Evolutionary conservation across 768 basidiomycete genomes (phyloP).

Genomic region (Cyclocybe cylindracea): DNA sequence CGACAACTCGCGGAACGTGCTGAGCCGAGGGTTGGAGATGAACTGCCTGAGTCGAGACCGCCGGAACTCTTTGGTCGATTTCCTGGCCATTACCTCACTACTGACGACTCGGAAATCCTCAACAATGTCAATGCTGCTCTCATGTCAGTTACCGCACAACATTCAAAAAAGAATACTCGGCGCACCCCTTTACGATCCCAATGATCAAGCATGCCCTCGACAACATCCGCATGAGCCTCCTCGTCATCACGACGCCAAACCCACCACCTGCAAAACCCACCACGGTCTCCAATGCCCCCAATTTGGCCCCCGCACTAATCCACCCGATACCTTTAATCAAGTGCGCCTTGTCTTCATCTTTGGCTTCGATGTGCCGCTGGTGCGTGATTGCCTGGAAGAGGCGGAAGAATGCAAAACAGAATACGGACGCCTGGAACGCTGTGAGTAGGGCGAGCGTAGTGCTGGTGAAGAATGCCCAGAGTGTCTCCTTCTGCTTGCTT

Average conservation of each 20-base stretch:
- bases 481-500: slow-evolving; percentile 29
- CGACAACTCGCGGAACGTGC: slow-evolving; percentile 56
- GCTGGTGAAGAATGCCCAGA: slow-evolving; percentile 61
- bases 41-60: slow-evolving; percentile 43
- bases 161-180: neutral
- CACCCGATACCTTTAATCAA: slow-evolving; percentile 64
- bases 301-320: slow-evolving; percentile 59
- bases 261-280: slow-evolving; percentile 59
- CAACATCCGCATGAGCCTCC: slow-evolving; percentile 59
- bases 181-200: slow-evolving; percentile 71
- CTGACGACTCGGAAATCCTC: slow-evolving; percentile 54
- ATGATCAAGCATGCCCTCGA: slow-evolving; percentile 56
- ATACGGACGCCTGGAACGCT: slow-evolving; percentile 57
- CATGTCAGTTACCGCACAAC: neutral
- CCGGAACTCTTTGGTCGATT: slow-evolving; percentile 20
- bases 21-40: slow-evolving; percentile 57
- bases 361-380: slow-evolving; percentile 52
- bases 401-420: slow-evolving; percentile 60
- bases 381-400: slow-evolving; percentile 50
- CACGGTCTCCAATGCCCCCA: slow-evolving; percentile 66
- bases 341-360: slow-evolving; percentile 44
- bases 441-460: slow-evolving; percentile 61
- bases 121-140: slow-evolving; percentile 47
- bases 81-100: slow-evolving; percentile 33
- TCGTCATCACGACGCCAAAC: slow-evolving; percentile 53